phyloP scores from a whole-genome alignment of 305 asterid species.

The Rubia tinctorum region DNA sequence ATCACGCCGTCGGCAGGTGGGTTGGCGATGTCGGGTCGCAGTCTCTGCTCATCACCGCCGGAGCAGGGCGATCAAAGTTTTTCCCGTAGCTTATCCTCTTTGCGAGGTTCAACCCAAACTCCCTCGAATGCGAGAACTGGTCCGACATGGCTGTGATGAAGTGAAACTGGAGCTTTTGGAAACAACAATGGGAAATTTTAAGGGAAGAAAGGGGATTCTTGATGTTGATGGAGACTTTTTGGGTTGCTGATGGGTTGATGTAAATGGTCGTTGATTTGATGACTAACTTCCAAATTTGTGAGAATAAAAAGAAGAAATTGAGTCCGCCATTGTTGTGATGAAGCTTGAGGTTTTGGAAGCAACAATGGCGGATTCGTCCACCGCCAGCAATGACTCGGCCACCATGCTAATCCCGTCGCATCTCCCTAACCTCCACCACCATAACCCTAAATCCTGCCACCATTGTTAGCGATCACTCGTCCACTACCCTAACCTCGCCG shows the following conservation, averaged over 20 bases:
- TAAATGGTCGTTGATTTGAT: neutral
- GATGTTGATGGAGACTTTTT: neutral
- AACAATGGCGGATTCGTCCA: too few species aligned
- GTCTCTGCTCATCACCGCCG: slow-evolving; percentile 33
- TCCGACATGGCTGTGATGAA: slow-evolving; percentile 39
- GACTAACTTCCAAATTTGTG: neutral
- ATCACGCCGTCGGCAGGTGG: slow-evolving; percentile 46
- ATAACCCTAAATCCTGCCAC: too few species aligned
- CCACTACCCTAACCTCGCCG: too few species aligned
- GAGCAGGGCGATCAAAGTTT: slow-evolving; percentile 32
- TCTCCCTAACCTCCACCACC: too few species aligned
- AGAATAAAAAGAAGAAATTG: too few species aligned
- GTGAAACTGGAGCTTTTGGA: neutral
- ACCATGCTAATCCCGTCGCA: too few species aligned
- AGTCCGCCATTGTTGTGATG: too few species aligned
- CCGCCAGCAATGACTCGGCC: too few species aligned
- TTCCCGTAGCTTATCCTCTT: slow-evolving; percentile 74
- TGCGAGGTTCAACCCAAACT: slow-evolving; percentile 57
- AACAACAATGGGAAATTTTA: too few species aligned
- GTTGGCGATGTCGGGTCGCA: slow-evolving; percentile 20
- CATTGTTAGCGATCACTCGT: too few species aligned
- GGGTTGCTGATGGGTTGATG: neutral
- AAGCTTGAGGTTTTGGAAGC: too few species aligned
- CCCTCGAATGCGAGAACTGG: slow-evolving; percentile 62
- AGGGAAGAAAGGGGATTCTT: neutral